Evolutionary conservation across 2,329 filamentous ascomycete genomes (phyloP).

Genomic region (Tympanopsis confertula): DNA sequence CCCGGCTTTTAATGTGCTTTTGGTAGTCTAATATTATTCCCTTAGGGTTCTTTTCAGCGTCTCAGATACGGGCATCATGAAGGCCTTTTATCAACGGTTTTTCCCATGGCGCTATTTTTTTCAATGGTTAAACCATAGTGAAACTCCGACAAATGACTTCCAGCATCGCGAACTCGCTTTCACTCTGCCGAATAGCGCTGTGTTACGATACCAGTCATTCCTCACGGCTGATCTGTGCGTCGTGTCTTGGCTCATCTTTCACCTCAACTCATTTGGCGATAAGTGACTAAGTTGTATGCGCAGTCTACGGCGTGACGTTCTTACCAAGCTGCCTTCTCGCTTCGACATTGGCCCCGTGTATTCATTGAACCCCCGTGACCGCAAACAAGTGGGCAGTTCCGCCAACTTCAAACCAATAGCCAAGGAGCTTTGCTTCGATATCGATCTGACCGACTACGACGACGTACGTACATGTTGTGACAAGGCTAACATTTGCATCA

Average conservation of each 20-base stretch:
- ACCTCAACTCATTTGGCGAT: not conserved
- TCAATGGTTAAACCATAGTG: slow-evolving; percentile 59
- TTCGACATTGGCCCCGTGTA: slow-evolving; percentile 98
- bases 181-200: slow-evolving; percentile 51
- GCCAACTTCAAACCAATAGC: slow-evolving; percentile 74
- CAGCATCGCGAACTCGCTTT: slow-evolving; percentile 60
- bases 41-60: slow-evolving; percentile 5
- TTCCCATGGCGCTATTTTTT: slow-evolving; percentile 59
- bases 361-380: slow-evolving; percentile 81
- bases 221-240: slow-evolving; percentile 38
- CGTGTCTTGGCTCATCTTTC: slow-evolving; percentile 6
- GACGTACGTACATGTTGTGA: slow-evolving; percentile 90
- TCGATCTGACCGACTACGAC: slow-evolving; percentile 98
- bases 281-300: not conserved
- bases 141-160: slow-evolving; percentile 51
- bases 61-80: not conserved
- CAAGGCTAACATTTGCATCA: slow-evolving; percentile 83
- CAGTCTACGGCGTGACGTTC: slow-evolving; percentile 79
- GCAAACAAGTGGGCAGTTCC: slow-evolving; percentile 73
- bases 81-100: slow-evolving; percentile 32
- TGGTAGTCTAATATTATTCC: no score
- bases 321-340: slow-evolving; percentile 77
- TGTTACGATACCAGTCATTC: slow-evolving; percentile 20
- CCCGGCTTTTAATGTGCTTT: no score
- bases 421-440: slow-evolving; percentile 97